Evolutionary conservation across 768 basidiomycete genomes (phyloP).

Genomic region (Panellus pusillus): DNA sequence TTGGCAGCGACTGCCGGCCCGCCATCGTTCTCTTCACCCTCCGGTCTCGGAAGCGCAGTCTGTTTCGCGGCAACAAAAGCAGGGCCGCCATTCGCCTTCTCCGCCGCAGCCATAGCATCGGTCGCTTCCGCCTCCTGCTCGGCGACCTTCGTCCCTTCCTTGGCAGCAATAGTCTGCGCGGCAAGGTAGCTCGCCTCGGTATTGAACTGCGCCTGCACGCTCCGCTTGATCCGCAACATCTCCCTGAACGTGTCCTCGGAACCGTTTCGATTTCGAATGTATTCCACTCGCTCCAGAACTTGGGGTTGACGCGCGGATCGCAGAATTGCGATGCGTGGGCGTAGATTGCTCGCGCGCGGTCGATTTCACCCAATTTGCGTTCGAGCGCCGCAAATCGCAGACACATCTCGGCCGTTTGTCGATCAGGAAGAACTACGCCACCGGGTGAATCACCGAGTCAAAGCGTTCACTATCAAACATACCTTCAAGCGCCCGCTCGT

Average conservation of each 20-base stretch:
- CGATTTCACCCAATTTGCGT: constrained; percentile 98
- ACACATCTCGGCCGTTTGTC: constrained; percentile 97
- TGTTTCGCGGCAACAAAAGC: constrained; percentile 79
- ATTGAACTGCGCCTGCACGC: constrained; percentile 98
- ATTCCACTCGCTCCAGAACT: constrained; percentile 98
- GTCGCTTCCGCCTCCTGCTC: constrained; percentile 44
- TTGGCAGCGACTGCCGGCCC: constrained; percentile 30
- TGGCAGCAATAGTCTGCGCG: constrained; percentile 80
- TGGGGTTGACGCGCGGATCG: constrained; percentile 87
- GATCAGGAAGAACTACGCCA: constrained; percentile 72
- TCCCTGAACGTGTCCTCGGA: constrained; percentile 98
- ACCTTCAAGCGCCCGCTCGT: constrained; percentile 90
- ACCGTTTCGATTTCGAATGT: constrained; percentile 97
- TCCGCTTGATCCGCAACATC: constrained; percentile 94
- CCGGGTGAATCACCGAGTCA: background rate
- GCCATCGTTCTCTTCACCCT: constrained; percentile 38
- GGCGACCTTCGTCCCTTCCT: constrained; percentile 52
- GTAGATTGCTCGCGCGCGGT: constrained; percentile 93
- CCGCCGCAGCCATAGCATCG: constrained; percentile 89
- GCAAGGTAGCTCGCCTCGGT: constrained; percentile 93
- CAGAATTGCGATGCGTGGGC: constrained; percentile 99
- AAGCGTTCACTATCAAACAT: background rate
- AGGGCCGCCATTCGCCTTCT: constrained; percentile 61
- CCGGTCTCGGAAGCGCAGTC: constrained; percentile 39
- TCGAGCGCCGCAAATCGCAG: constrained; percentile 94